Percentiles rank a stretch among this genome's conserved stretches.
Evolutionary conservation across 2,329 filamentous ascomycete species (phyloP).

Genomic region (Mycosphaerelloides madeirae): DNA sequence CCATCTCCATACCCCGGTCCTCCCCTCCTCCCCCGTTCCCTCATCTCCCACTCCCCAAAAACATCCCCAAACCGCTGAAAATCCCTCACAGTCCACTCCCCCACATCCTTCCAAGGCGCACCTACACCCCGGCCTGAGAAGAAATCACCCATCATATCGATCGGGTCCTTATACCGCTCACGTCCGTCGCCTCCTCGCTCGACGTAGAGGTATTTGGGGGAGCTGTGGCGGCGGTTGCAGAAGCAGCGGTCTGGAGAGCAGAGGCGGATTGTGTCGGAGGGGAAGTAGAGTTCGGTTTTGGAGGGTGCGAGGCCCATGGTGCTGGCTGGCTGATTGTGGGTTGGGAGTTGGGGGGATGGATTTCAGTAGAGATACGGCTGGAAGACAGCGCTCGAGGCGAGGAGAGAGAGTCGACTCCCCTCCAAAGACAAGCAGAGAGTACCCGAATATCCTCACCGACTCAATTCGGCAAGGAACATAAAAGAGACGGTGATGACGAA

Average conservation of each 20-base stretch:
- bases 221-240: conserved; percentile 19
- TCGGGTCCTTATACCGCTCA: conserved; percentile 22
- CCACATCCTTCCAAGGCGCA: conserved; percentile 16
- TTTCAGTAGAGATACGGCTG: background rate
- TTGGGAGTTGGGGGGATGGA: background rate
- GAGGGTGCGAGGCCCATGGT: conserved; percentile 28
- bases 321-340: too few relatives aligned
- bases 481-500: background rate
- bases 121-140: conserved; percentile 7
- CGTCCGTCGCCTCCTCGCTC: conserved; percentile 22
- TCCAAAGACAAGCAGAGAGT: background rate
- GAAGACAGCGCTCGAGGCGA: background rate
- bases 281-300: conserved; percentile 22
- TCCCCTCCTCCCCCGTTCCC: conserved; percentile 14
- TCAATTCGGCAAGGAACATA: background rate
- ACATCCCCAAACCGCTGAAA: conserved; percentile 25
- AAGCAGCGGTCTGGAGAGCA: conserved; percentile 21
- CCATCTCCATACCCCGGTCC: too few relatives aligned
- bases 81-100: conserved; percentile 23
- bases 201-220: conserved; percentile 23
- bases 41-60: conserved; percentile 18
- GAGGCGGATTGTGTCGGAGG: conserved; percentile 22
- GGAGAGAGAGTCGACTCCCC: background rate
- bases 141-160: conserved; percentile 20
- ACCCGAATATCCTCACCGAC: too few relatives aligned